Percentiles rank a stretch among this genome's conserved stretches.
Evolutionary conservation across 176 grass and related monocot genomes (phyloP).

Genomic region (Carex myosuroides): DNA sequence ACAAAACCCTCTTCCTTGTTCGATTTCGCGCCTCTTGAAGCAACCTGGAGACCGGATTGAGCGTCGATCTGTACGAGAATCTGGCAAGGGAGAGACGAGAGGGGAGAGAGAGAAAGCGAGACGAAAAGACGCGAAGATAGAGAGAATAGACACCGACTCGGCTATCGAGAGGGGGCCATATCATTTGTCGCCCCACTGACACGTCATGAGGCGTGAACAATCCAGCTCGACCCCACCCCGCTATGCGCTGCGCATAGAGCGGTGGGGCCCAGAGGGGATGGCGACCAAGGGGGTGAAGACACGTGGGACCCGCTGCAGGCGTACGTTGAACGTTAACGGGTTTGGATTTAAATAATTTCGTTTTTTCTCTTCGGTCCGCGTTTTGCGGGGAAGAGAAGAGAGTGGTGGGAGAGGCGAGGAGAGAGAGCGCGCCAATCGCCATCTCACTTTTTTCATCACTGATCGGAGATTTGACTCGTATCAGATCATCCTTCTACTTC

Average conservation of each 20-base stretch:
- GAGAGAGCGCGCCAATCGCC: constrained; percentile 7
- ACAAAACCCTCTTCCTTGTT: neutral
- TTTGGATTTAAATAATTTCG: neutral
- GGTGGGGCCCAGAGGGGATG: neutral
- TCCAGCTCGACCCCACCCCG: neutral
- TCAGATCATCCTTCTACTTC: neutral
- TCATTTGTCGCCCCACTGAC: constrained; percentile 30
- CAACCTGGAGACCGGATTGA: neutral
- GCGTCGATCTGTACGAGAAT: constrained; percentile 23
- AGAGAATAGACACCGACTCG: constrained; percentile 52
- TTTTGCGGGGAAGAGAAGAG: constrained; percentile 9
- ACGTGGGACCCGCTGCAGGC: constrained; percentile 4
- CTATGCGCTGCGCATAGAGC: constrained; percentile 1
- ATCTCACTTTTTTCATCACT: neutral
- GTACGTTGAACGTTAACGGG: constrained; percentile 24
- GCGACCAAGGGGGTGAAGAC: neutral
- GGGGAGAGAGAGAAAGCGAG: constrained; percentile 13
- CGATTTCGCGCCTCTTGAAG: neutral
- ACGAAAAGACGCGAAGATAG: constrained; percentile 9
- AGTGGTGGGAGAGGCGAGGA: constrained; percentile 4
- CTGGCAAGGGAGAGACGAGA: constrained; percentile 21
- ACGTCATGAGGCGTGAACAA: constrained; percentile 20
- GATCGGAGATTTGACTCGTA: neutral
- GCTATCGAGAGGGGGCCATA: constrained; percentile 58
- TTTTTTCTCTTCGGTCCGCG: neutral